Base-by-base conservation (phyloP, 1,284 basidiomycete species). In the Cryptococcus deneoformans region DNA sequence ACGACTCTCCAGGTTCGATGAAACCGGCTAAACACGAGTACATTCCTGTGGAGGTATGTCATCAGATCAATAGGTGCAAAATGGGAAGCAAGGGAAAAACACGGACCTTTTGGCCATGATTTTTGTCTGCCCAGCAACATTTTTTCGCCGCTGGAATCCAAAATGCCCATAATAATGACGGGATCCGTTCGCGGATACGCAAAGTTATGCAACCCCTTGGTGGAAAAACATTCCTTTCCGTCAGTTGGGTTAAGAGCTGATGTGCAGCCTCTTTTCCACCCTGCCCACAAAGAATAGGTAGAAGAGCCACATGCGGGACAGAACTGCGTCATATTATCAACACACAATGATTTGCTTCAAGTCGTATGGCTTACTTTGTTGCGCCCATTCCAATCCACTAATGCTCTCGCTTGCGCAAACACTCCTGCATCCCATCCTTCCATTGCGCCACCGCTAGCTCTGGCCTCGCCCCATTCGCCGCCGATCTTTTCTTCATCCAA, bases 1-100 rank as follows among this genome's bases (percentile, higher is more conserved):
- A 89, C 0, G 88, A 86, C 77, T 96, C 93, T n/a, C 89, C 92
- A 2, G 92, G 90, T 73, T 96, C 92, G 54, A 92, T 85, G 71
- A 95, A 96, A 1, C 92, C 92, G 1, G 92, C 91, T 20, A 95
- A 79, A 52, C 90, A 90, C 5, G 90, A 93, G 77, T 92, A 95
- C 76, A 76, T 71, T n/a, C 74, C 66, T 70, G 38, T n/a, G 8
- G 20, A 20, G 20, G 20, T 20, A 20, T 20, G 20, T 20, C 20
- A 9, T 16, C 10, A 12, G 42, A 39, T 50, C 14, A 45, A 35
- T 10, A 38, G n/a, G 14, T 10, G 7, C 20, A 34, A 14, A 14
- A 24, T 16, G 7, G 3, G 50, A n/a, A 24, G n/a, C 66, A 53
- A 37, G 20, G 39, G 14, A 2, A 16, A 29, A n/a, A 48, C 73